phyloP scores from a whole-genome alignment of 352 stramenopile genomes.

The Globisporangium ultimum region DNA sequence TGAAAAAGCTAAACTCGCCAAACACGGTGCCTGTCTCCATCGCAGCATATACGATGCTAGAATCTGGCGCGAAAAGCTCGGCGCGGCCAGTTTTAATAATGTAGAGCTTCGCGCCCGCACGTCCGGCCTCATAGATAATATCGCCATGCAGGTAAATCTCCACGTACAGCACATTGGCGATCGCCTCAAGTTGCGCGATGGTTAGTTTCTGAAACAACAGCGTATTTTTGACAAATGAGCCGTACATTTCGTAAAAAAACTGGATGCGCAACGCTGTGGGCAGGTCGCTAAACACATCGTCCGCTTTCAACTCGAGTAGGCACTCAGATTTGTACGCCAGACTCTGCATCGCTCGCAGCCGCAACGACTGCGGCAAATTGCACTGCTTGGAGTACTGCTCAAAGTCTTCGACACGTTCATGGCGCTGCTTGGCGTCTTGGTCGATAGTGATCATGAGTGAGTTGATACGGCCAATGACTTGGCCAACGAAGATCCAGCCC shows the following conservation, averaged over 20 bases:
- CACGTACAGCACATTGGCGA: slow-evolving; percentile 42
- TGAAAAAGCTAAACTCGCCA: slow-evolving; percentile 64
- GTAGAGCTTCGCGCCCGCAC: slow-evolving; percentile 37
- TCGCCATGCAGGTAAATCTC: slow-evolving; percentile 68
- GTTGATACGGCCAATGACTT: slow-evolving; percentile 71
- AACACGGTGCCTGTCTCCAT: slow-evolving; percentile 36
- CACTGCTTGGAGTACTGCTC: slow-evolving; percentile 66
- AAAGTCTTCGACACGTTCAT: slow-evolving; percentile 56
- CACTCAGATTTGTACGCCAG: slow-evolving; percentile 54
- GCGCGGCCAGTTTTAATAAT: slow-evolving; percentile 47
- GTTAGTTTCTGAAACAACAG: slow-evolving; percentile 37
- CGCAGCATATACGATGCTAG: slow-evolving; percentile 34
- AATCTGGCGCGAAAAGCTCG: slow-evolving; percentile 37
- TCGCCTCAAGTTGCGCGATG: slow-evolving; percentile 39
- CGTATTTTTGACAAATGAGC: slow-evolving; percentile 22
- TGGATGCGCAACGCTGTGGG: slow-evolving; percentile 30
- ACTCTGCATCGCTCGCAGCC: slow-evolving; percentile 45
- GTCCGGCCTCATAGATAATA: slow-evolving; percentile 49
- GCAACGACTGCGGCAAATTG: slow-evolving; percentile 34
- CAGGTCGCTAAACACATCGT: slow-evolving; percentile 43
- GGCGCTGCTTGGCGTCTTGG: slow-evolving; percentile 48
- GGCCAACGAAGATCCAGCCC: slow-evolving; percentile 74
- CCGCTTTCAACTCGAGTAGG: slow-evolving; percentile 32
- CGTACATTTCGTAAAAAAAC: slow-evolving; percentile 61
- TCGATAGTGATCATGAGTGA: slow-evolving; percentile 65